These are phyloP conservation scores for Ascochyta fabae DNA, from an alignment of 2,329 filamentous ascomycete genomes.

Conservation along the genomic window DNA sequence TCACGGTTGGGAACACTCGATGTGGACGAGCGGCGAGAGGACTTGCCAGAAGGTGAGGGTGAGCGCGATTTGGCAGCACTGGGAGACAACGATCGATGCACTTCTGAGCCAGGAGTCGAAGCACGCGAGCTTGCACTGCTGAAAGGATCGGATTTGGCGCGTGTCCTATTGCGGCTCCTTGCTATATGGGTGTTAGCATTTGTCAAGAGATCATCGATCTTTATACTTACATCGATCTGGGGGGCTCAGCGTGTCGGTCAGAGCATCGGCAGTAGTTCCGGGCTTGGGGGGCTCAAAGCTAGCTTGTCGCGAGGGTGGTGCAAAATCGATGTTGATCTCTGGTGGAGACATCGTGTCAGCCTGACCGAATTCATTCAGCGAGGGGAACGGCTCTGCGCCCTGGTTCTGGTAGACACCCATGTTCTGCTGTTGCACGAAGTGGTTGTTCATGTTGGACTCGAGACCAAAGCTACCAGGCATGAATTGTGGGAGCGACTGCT, in stretches of 20 bases:
- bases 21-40: slow-evolving; percentile 58
- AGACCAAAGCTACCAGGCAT: slow-evolving; percentile 56
- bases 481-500: slow-evolving; percentile 60
- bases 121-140: slow-evolving; percentile 56
- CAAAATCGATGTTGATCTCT: slow-evolving; percentile 92
- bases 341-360: slow-evolving; percentile 84
- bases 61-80: slow-evolving; percentile 54
- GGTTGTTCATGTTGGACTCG: slow-evolving; percentile 54
- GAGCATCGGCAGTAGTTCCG: slow-evolving; percentile 70
- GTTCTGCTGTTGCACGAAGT: slow-evolving; percentile 55
- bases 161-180: slow-evolving; percentile 62
- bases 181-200: slow-evolving; percentile 47
- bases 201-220: slow-evolving; percentile 21
- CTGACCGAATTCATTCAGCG: slow-evolving; percentile 68
- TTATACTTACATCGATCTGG: slow-evolving; percentile 67
- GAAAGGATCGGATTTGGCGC: slow-evolving; percentile 67
- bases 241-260: slow-evolving; percentile 66
- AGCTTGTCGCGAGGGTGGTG: slow-evolving; percentile 72
- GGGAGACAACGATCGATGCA: slow-evolving; percentile 52
- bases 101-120: slow-evolving; percentile 49
- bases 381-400: slow-evolving; percentile 57
- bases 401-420: slow-evolving; percentile 60
- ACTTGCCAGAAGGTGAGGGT: slow-evolving; percentile 56
- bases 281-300: slow-evolving; percentile 71
- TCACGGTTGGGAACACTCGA: slow-evolving; percentile 65